Conservation (phyloP, 495 filamentous ascomycete species). For the Penicillium arizonense region DNA sequence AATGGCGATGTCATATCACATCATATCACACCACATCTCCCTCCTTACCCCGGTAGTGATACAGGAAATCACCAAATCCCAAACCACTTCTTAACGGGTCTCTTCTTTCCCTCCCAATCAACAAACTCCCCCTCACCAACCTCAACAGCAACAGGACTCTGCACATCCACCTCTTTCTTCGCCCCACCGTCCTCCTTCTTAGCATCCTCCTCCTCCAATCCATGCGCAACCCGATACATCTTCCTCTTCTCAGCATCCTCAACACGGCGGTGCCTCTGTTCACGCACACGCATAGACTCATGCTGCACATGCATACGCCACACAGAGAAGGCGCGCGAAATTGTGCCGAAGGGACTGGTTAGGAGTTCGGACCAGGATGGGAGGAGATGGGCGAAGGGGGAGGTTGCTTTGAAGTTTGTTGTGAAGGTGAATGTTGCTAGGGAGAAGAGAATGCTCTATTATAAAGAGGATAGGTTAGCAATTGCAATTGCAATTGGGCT, state of each 20-base stretch:
- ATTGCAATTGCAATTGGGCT: background rate
- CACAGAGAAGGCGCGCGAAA: slow-evolving; percentile 58
- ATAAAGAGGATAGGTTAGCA: background rate
- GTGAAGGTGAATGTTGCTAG: slow-evolving; percentile 67
- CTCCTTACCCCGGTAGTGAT: no score
- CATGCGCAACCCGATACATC: slow-evolving; percentile 80
- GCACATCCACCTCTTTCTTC: slow-evolving; percentile 25
- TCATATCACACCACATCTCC: no score
- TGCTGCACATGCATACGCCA: slow-evolving; percentile 68
- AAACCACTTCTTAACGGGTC: slow-evolving; percentile 59
- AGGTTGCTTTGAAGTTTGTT: slow-evolving; percentile 66
- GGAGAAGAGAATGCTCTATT: slow-evolving; percentile 62
- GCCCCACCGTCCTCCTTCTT: slow-evolving; percentile 6
- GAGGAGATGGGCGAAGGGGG: slow-evolving; percentile 70
- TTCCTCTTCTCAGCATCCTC: slow-evolving; percentile 80
- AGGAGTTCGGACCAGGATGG: slow-evolving; percentile 60
- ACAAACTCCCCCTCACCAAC: slow-evolving; percentile 25
- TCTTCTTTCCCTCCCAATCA: slow-evolving; percentile 47
- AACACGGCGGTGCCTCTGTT: slow-evolving; percentile 61
- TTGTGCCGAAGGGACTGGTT: slow-evolving; percentile 60
- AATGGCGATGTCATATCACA: no score
- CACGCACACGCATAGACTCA: slow-evolving; percentile 58
- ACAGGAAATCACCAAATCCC: slow-evolving; percentile 52
- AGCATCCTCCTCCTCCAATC: slow-evolving; percentile 54
- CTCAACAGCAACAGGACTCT: slow-evolving; percentile 29